phyloP scores from a whole-genome alignment of 352 stramenopile species.

The Phytopythium aichiense region DNA sequence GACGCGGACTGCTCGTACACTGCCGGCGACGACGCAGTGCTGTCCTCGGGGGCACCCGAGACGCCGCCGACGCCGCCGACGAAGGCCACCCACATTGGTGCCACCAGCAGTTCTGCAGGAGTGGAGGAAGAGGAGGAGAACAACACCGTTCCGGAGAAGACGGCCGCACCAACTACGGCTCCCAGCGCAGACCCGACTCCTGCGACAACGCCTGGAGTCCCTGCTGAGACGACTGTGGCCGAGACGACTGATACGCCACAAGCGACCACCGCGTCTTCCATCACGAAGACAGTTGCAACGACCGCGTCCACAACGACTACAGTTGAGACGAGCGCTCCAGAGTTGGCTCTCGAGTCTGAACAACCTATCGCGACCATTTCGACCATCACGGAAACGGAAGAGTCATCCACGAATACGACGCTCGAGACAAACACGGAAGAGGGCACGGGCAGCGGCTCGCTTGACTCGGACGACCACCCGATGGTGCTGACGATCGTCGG shows the following conservation, averaged over 20 bases:
- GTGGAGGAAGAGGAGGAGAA: constrained; percentile 11
- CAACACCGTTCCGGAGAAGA: constrained; percentile 1
- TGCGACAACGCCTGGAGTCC: background rate
- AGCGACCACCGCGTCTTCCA: background rate
- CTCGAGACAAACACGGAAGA: background rate
- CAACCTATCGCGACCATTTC: constrained; percentile 10
- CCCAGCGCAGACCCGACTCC: background rate
- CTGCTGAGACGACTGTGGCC: background rate
- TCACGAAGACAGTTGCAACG: background rate
- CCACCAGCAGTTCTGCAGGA: constrained; percentile 7
- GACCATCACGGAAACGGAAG: constrained; percentile 10
- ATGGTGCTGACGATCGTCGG: constrained; percentile 75
- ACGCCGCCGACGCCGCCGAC: constrained; percentile 11
- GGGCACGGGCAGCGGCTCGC: background rate
- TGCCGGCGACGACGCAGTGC: constrained; percentile 5
- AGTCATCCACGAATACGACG: constrained; percentile 2
- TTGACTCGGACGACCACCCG: constrained; percentile 35
- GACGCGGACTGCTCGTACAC: constrained; percentile 53
- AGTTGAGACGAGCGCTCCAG: background rate
- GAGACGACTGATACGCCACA: constrained; percentile 3
- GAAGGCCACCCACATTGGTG: constrained; percentile 7
- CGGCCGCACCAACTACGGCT: constrained; percentile 6
- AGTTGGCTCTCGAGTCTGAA: constrained; percentile 2
- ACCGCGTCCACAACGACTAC: background rate
- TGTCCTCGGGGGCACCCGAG: background rate